phyloP scores from a whole-genome alignment of 106 monocot species.

The Allium fistulosum region DNA sequence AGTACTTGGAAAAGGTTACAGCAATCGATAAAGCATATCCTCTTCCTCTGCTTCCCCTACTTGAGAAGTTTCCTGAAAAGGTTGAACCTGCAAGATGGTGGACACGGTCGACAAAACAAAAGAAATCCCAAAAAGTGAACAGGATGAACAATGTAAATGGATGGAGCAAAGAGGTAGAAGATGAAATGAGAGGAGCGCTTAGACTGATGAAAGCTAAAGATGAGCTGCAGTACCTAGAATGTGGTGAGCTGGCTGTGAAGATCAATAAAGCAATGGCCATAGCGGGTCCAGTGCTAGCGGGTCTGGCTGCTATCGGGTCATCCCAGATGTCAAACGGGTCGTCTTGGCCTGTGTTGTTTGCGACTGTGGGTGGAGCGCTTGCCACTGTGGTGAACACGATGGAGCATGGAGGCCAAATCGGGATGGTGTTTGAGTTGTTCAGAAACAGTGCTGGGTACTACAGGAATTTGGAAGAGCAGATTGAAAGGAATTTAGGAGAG shows the following conservation, averaged over 20 bases:
- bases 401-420: conserved; percentile 29
- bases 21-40: conserved; percentile 70
- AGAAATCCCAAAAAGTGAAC: neutral
- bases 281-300: conserved; percentile 50
- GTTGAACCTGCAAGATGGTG: conserved; percentile 69
- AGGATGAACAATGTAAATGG: conserved; percentile 14
- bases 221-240: conserved; percentile 33
- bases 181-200: conserved; percentile 38
- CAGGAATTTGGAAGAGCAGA: conserved; percentile 35
- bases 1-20: conserved; percentile 47
- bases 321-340: neutral
- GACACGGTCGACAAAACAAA: conserved; percentile 21
- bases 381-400: conserved; percentile 32
- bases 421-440: conserved; percentile 38
- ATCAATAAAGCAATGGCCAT: conserved; percentile 50
- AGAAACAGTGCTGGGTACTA: conserved; percentile 40
- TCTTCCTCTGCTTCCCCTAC: conserved; percentile 48
- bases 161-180: conserved; percentile 42
- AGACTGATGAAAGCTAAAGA: conserved; percentile 44
- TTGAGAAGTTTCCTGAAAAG: conserved; percentile 63
- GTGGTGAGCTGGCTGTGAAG: conserved; percentile 25
- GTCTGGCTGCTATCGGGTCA: conserved; percentile 27
- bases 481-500: conserved; percentile 22
- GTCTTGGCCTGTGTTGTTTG: conserved; percentile 17
- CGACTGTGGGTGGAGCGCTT: conserved; percentile 41